phyloP scores from a whole-genome alignment of 2,329 filamentous ascomycete genomes.

The Ophidiomyces ophidiicola region DNA sequence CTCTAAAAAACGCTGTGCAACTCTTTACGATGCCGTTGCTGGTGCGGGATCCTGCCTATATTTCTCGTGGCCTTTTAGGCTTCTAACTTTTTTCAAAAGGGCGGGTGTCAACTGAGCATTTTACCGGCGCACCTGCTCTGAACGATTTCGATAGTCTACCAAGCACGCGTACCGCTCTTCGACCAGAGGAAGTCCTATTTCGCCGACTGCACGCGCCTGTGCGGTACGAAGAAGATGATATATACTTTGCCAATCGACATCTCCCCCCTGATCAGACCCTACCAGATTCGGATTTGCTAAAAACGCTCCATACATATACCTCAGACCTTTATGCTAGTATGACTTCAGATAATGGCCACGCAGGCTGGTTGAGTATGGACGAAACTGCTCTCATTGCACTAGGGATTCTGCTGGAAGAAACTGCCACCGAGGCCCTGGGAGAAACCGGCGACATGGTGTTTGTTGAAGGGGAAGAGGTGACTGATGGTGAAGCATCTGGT shows the following conservation, averaged over 20 bases:
- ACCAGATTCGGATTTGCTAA: slow-evolving; percentile 46
- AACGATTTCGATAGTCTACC: slow-evolving; percentile 25
- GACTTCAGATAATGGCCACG: slow-evolving; percentile 23
- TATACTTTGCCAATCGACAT: slow-evolving; percentile 43
- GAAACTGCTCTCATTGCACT: slow-evolving; percentile 51
- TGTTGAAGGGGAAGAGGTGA: slow-evolving; percentile 36
- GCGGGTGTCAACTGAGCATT: slow-evolving; percentile 34
- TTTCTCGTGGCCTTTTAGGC: background rate
- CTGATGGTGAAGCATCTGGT: slow-evolving; percentile 16
- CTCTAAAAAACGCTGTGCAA: slow-evolving; percentile 29
- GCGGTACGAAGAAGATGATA: slow-evolving; percentile 42
- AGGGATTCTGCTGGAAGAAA: slow-evolving; percentile 50
- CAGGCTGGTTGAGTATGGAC: slow-evolving; percentile 44
- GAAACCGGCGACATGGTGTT: slow-evolving; percentile 48
- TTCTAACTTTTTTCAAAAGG: slow-evolving; percentile 26
- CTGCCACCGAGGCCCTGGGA: slow-evolving; percentile 40
- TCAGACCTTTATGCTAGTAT: slow-evolving; percentile 42
- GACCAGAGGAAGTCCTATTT: slow-evolving; percentile 49
- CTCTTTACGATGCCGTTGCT: slow-evolving; percentile 48
- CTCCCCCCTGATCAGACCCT: slow-evolving; percentile 33
- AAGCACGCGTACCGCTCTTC: slow-evolving; percentile 29
- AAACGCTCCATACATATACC: slow-evolving; percentile 45
- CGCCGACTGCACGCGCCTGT: slow-evolving; percentile 39
- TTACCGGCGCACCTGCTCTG: slow-evolving; percentile 19
- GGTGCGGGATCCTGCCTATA: slow-evolving; percentile 26